phyloP scores from a whole-genome alignment of 139 green algal genomes.

The Closterium sp. region DNA sequence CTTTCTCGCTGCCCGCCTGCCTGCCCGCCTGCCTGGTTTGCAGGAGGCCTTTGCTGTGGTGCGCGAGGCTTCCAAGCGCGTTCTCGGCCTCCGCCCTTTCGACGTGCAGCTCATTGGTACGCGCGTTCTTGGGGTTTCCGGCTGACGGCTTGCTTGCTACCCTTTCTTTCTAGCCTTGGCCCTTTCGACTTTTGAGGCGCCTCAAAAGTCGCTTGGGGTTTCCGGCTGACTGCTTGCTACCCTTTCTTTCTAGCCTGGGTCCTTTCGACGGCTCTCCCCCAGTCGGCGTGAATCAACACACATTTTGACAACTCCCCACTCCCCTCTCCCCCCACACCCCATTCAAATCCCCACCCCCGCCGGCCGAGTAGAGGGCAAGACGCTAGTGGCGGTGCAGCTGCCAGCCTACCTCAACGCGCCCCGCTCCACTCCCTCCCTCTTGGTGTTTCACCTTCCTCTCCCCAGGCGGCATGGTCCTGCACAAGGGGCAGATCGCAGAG shows the following conservation, averaged over 20 bases:
- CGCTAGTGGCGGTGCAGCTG: neutral
- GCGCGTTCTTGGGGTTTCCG: neutral
- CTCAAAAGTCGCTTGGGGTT: no score
- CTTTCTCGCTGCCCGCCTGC: neutral
- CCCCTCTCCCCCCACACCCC: no score
- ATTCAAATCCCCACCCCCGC: neutral
- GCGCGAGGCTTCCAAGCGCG: constrained; percentile 83
- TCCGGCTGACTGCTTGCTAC: no score
- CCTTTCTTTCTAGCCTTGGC: neutral
- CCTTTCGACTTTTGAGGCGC: no score
- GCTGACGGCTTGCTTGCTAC: neutral
- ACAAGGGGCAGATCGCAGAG: constrained; percentile 92
- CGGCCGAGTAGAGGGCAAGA: no score
- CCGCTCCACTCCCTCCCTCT: neutral
- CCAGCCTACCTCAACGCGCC: neutral
- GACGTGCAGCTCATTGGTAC: constrained; percentile 96
- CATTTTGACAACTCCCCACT: no score
- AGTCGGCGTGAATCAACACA: no score
- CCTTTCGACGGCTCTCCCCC: no score
- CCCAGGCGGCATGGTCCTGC: constrained; percentile 67
- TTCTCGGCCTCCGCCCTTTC: constrained; percentile 94
- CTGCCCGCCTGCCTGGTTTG: neutral
- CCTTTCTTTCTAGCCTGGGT: no score
- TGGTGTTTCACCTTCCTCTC: neutral
- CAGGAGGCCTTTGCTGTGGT: constrained; percentile 71